Conservation (phyloP, 1,284 basidiomycete genomes). For the Phellopilus nigrolimitatus region DNA sequence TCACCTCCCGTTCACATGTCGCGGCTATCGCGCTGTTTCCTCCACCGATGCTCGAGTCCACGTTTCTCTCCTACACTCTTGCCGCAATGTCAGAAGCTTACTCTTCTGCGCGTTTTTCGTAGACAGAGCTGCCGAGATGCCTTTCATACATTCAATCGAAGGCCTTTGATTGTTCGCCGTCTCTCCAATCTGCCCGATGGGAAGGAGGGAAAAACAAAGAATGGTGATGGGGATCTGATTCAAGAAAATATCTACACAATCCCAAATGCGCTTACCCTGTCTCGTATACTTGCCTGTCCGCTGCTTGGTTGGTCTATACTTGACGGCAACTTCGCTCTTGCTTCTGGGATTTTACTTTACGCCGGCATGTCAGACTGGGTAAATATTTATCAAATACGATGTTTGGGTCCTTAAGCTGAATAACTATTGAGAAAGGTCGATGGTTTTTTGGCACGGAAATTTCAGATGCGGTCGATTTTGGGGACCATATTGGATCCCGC, state of each 20-base stretch:
- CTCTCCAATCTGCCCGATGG: neutral
- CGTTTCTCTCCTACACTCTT: too few relatives aligned
- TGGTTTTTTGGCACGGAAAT: conserved; percentile 85
- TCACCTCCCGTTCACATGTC: too few relatives aligned
- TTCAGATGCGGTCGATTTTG: conserved; percentile 82
- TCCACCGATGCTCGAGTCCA: too few relatives aligned
- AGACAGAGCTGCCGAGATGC: too few relatives aligned
- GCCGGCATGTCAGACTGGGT: conserved; percentile 91
- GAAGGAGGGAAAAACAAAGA: neutral
- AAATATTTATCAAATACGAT: conserved; percentile 4
- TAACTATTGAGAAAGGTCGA: conserved; percentile 56
- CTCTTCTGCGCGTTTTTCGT: too few relatives aligned
- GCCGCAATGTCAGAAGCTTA: too few relatives aligned
- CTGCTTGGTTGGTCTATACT: conserved; percentile 89
- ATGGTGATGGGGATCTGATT: conserved; percentile 20
- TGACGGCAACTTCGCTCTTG: conserved; percentile 75
- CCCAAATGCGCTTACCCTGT: conserved; percentile 87
- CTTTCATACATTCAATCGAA: neutral
- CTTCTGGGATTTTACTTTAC: conserved; percentile 80
- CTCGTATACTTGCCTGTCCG: conserved; percentile 85
- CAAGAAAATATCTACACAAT: conserved; percentile 94
- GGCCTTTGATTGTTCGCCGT: neutral
- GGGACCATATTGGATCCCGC: conserved; percentile 96
- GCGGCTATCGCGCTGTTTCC: too few relatives aligned
- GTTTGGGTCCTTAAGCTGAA: neutral